phyloP scores from a whole-genome alignment of 768 basidiomycete species.

The Calvatia gigantea region DNA sequence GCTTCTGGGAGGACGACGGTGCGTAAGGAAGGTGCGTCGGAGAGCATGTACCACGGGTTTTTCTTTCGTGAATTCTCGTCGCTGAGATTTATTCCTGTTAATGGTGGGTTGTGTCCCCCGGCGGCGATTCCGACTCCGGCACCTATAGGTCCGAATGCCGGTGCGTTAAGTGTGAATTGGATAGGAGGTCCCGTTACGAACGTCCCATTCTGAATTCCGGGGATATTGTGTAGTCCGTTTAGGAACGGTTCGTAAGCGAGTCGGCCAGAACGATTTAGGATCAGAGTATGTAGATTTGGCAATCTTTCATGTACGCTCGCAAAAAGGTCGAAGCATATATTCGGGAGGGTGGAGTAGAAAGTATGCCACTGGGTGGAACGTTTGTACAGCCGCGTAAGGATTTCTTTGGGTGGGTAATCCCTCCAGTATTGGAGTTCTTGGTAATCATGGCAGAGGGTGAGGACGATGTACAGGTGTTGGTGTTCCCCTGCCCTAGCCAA shows the following conservation, averaged over 20 bases:
- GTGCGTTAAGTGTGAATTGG: background rate
- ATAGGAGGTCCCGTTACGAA: background rate
- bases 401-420: slow-evolving; percentile 7
- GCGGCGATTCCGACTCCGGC: background rate
- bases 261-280: slow-evolving; percentile 2
- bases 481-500: background rate
- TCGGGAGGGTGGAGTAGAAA: slow-evolving; percentile 10
- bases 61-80: background rate
- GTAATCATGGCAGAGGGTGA: slow-evolving; percentile 4
- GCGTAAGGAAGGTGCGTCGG: slow-evolving; percentile 1
- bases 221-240: background rate
- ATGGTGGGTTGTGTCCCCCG: background rate
- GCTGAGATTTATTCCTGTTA: background rate
- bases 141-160: background rate
- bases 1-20: slow-evolving; percentile 9
- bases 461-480: slow-evolving; percentile 4
- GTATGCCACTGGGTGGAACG: slow-evolving; percentile 8
- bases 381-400: slow-evolving; percentile 3
- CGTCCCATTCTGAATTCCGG: background rate
- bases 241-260: background rate
- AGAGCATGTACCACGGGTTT: slow-evolving; percentile 10
- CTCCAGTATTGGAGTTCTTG: slow-evolving; percentile 4
- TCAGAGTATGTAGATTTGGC: slow-evolving; percentile 1
- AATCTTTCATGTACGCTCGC: slow-evolving; percentile 6
- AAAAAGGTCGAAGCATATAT: slow-evolving; percentile 9